These are phyloP conservation scores for Candida caryicola DNA, from an alignment of 805 yeast species.

Conservation along the genomic window DNA sequence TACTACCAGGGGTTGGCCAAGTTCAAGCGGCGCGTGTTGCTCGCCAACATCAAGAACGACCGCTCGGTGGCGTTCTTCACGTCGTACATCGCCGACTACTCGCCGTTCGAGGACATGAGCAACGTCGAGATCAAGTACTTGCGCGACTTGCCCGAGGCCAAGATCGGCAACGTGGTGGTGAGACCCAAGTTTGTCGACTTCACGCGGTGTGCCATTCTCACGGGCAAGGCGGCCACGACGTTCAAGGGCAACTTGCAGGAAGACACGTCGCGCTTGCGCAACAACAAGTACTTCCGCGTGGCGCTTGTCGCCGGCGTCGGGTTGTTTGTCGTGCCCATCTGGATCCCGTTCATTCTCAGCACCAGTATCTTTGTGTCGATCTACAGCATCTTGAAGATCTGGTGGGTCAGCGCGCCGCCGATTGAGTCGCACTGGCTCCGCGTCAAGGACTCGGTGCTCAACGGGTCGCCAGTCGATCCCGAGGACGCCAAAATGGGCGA, in stretches of 20 bases:
- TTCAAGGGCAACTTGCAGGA: slow-evolving; percentile 32
- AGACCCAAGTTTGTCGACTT: slow-evolving; percentile 55
- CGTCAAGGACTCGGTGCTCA: slow-evolving; percentile 32
- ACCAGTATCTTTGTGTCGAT: slow-evolving; percentile 34
- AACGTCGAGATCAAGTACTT: slow-evolving; percentile 47
- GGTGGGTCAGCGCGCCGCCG: slow-evolving; percentile 22
- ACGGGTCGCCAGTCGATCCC: slow-evolving; percentile 25
- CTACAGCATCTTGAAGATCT: slow-evolving; percentile 40
- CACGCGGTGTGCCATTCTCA: slow-evolving; percentile 21
- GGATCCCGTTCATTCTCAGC: slow-evolving; percentile 48
- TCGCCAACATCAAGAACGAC: slow-evolving; percentile 80
- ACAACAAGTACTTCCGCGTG: slow-evolving; percentile 23
- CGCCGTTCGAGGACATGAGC: slow-evolving; percentile 68
- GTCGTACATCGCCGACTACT: slow-evolving; percentile 65
- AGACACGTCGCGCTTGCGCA: slow-evolving; percentile 34
- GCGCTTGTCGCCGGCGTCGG: slow-evolving; percentile 24
- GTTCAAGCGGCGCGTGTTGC: slow-evolving; percentile 56
- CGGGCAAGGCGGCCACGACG: slow-evolving; percentile 10
- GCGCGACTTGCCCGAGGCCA: slow-evolving; percentile 41
- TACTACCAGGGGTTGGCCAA: slow-evolving; percentile 53
- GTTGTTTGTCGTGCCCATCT: slow-evolving; percentile 41
- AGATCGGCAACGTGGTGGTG: slow-evolving; percentile 35
- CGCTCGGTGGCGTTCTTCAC: slow-evolving; percentile 88
- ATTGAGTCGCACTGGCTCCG: slow-evolving; percentile 31
- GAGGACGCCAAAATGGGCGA: slow-evolving; percentile 32